A percentile compares a stretch with the other conserved stretches of the same genome.
Conservation (phyloP, 2,329 filamentous ascomycete species). For the Colletotrichum horii region DNA sequence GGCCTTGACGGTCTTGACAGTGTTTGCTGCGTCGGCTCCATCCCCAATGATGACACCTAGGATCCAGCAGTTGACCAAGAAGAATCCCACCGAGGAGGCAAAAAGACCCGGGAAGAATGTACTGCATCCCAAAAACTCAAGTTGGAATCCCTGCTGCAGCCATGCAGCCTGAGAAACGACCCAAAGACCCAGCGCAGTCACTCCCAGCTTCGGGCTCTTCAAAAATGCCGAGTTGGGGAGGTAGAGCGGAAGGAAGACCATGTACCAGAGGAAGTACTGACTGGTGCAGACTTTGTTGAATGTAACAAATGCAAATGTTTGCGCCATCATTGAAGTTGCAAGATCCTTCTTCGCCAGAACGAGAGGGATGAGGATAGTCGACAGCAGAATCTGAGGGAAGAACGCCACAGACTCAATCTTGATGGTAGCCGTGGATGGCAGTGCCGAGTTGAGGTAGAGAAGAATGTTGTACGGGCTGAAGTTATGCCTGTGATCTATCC, state of each 20-base stretch:
- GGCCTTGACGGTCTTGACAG: not conserved
- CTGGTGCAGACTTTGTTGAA: conserved; percentile 99
- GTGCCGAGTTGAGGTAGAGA: conserved; percentile 82
- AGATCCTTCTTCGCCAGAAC: conserved; percentile 82
- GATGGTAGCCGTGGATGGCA: conserved; percentile 43
- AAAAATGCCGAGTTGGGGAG: conserved; percentile 81
- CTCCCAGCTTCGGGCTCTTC: conserved; percentile 61
- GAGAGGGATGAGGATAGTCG: conserved; percentile 77
- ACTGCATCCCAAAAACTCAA: conserved; percentile 81
- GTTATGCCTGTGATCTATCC: conserved; percentile 96
- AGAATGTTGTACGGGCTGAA: conserved; percentile 96
- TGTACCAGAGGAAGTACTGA: conserved; percentile 99
- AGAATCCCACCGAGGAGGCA: conserved; percentile 77
- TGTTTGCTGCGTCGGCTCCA: conserved; percentile 34
- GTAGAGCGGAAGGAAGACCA: conserved; percentile 91
- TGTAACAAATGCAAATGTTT: conserved; percentile 95
- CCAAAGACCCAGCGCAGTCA: conserved; percentile 74
- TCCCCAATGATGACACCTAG: conserved; percentile 81
- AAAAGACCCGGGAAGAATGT: conserved; percentile 89
- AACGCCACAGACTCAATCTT: conserved; percentile 83
- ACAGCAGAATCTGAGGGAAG: conserved; percentile 83
- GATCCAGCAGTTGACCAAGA: conserved; percentile 86
- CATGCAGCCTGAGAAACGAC: conserved; percentile 75
- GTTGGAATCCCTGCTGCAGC: conserved; percentile 76
- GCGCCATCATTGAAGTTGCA: conserved; percentile 84